Percentiles rank a stretch among this genome's conserved stretches.
These are phyloP conservation scores for Pseudognaphalium luteoalbum DNA, from an alignment of 129 eudicot genomes.

Conservation along the genomic window DNA sequence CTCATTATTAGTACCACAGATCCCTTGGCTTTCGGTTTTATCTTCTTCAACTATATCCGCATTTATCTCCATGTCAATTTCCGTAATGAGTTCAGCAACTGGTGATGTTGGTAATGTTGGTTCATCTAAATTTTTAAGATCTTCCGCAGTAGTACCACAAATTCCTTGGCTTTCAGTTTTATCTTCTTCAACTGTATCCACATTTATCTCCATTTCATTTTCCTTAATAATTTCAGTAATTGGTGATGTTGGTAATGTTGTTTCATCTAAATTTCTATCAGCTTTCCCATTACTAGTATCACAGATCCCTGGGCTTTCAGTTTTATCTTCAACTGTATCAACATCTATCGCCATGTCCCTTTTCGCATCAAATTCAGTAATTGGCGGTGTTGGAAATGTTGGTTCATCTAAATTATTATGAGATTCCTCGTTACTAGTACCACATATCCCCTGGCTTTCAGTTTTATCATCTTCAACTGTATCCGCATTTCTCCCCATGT, in stretches of 20 bases:
- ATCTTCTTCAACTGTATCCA: conserved; percentile 35
- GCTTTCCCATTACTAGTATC: not conserved
- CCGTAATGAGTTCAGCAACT: conserved; percentile 17
- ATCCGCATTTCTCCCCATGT: conserved; percentile 30
- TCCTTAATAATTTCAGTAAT: conserved; percentile 15
- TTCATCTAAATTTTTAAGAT: not conserved
- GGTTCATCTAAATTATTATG: conserved; percentile 1
- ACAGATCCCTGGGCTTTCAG: conserved; percentile 26
- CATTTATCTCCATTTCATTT: conserved; percentile 29
- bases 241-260: conserved; percentile 1
- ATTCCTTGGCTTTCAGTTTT: conserved; percentile 27
- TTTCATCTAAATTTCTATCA: not conserved
- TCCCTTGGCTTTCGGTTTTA: conserved; percentile 30
- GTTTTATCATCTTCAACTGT: conserved; percentile 34
- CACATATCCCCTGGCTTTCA: conserved; percentile 32
- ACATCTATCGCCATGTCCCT: conserved; percentile 28
- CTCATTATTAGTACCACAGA: not conserved
- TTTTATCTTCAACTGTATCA: conserved; percentile 36
- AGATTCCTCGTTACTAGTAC: not conserved
- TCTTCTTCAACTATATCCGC: conserved; percentile 36
- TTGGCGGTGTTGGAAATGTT: not conserved
- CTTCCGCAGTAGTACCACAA: not conserved
- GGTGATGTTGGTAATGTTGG: conserved; percentile 30
- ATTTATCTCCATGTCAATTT: conserved; percentile 30
- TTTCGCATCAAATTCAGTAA: not conserved